Base-by-base conservation (phyloP, 176 grass and related monocot genomes). In the Raddia distichophylla region DNA sequence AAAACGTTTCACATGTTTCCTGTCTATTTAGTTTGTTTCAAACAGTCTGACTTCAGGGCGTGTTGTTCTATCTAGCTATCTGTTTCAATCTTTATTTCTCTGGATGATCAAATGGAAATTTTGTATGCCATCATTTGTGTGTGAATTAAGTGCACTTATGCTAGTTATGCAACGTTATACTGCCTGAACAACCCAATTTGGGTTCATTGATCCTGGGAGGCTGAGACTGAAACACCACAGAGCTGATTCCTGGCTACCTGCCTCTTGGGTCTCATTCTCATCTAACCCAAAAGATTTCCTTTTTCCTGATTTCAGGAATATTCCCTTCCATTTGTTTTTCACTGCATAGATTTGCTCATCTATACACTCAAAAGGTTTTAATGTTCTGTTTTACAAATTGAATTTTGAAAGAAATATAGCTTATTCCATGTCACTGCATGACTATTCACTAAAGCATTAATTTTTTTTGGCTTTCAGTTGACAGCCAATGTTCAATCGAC, bases 401-500 rank as follows among this genome's bases (percentile, higher is more conserved):
- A 63, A 37, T 18, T 73, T 0, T 5, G 54, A 40, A 40, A n/a
- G 53, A 73, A 35, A 35, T 73, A 17, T 54, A 34, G 1, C 69
- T 48, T 51, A 12, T 57, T 67, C 9, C 46, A 37, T 57, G 40
- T 50, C 45, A 18, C 40, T 8, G 32, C 67, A 17, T 54, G 0
- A 6, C n/a, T 18, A 12, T 75, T 65, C 15, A 17, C 75, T 42
- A 57, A 73, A 35, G 54, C 15, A 17, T 83, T 42, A 57, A 73
- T 17, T 27, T 73, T 73, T 5, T 68, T 11, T 0, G 32, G n/a
- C 12, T 59, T 80, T 71, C 22, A 86, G 84, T 49, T 86, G n/a
- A 64, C 77, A 4, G 61, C 69, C 42, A 55, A 67, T 71, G 40
- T 55, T 58, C 68, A 80, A 51, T 45, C 35, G 0, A n/a, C 57